Percentiles rank a stretch among this genome's conserved stretches.
phyloP scores from a whole-genome alignment of 2,329 filamentous ascomycete species.

The Fusarium humuli region DNA sequence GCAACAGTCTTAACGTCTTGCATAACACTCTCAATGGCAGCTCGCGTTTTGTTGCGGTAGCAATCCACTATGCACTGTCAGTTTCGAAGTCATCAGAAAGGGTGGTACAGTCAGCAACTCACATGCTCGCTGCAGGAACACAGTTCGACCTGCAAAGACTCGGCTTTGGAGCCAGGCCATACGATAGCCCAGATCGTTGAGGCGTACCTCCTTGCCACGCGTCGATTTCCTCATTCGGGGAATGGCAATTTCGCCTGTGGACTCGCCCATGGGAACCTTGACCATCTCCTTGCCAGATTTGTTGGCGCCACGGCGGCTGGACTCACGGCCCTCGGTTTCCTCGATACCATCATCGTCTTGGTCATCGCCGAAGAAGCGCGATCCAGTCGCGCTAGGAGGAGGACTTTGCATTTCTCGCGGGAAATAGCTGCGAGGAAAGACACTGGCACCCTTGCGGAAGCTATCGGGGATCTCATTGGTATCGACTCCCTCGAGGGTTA shows the following conservation, averaged over 20 bases:
- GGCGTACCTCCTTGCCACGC: constrained; percentile 83
- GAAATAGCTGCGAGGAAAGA: constrained; percentile 92
- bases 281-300: constrained; percentile 58
- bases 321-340: constrained; percentile 61
- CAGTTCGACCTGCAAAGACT: constrained; percentile 85
- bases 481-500: constrained; percentile 92
- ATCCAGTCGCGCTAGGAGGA: constrained; percentile 79
- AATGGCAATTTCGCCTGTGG: constrained; percentile 79
- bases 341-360: constrained; percentile 66
- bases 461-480: constrained; percentile 97
- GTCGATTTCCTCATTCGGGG: constrained; percentile 77
- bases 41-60: constrained; percentile 91
- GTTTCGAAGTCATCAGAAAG: background rate
- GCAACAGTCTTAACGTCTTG: constrained; percentile 80
- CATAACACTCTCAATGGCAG: constrained; percentile 80
- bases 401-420: constrained; percentile 92
- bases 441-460: constrained; percentile 88
- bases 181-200: constrained; percentile 93
- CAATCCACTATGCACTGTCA: constrained; percentile 76
- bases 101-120: constrained; percentile 58
- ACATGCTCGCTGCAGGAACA: constrained; percentile 93
- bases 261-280: constrained; percentile 74
- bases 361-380: constrained; percentile 79
- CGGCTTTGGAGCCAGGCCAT: constrained; percentile 98
- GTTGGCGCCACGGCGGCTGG: constrained; percentile 52